Conservation (phyloP, 1,139 yeast species). For the Saccharomyces hybrid region DNA sequence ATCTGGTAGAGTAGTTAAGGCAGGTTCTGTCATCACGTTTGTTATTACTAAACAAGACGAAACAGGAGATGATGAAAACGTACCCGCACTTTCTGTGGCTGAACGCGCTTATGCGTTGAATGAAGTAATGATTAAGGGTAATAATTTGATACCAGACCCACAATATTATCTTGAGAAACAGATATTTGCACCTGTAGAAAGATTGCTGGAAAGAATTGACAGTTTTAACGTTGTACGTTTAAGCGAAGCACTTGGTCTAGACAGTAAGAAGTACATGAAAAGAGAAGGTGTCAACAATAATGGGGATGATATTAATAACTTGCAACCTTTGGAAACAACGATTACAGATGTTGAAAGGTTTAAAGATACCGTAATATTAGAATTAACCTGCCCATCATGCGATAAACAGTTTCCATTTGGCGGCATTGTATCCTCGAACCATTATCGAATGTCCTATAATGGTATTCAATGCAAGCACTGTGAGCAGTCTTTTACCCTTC, state of each 20-base stretch:
- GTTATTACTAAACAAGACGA: constrained; percentile 50
- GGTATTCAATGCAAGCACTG: constrained; percentile 73
- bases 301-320: constrained; percentile 38
- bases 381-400: constrained; percentile 55
- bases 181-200: constrained; percentile 85
- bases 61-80: constrained; percentile 12
- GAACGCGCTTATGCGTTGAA: constrained; percentile 74
- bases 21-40: constrained; percentile 85
- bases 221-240: constrained; percentile 78
- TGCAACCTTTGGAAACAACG: constrained; percentile 74
- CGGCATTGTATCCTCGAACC: constrained; percentile 59
- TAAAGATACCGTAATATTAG: constrained; percentile 50
- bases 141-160: constrained; percentile 60
- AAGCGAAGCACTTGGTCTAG: constrained; percentile 72
- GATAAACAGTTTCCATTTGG: constrained; percentile 55
- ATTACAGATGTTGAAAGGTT: constrained; percentile 80
- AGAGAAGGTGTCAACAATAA: constrained; percentile 38
- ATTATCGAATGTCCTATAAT: constrained; percentile 50
- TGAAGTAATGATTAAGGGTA: constrained; percentile 51
- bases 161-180: constrained; percentile 80
- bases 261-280: constrained; percentile 53
- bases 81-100: constrained; percentile 33
- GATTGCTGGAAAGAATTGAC: constrained; percentile 76
- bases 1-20: constrained; percentile 76
- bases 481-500: constrained; percentile 40